A percentile compares a stretch with the other conserved stretches of the same genome.
phyloP scores from a whole-genome alignment of 352 stramenopile species.

The Phytophthora foliorum region DNA sequence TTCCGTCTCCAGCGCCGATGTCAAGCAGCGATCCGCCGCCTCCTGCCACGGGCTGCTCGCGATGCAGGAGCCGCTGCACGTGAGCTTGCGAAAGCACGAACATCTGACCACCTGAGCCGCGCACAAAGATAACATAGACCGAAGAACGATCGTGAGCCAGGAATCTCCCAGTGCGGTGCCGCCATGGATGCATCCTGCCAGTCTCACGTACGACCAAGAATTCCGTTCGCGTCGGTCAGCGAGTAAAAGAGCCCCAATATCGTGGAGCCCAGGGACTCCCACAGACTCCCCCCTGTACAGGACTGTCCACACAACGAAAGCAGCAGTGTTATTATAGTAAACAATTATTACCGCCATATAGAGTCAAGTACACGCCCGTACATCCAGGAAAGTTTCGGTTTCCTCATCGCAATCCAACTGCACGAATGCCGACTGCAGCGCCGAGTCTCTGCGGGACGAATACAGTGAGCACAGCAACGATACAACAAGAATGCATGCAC shows the following conservation, averaged over 20 bases:
- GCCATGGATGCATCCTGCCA: background rate
- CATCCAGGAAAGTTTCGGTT: constrained; percentile 77
- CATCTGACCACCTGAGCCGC: constrained; percentile 80
- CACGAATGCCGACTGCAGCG: constrained; percentile 71
- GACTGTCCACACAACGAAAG: constrained; percentile 53
- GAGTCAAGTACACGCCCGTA: constrained; percentile 23
- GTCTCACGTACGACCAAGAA: constrained; percentile 74
- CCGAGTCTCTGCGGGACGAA: constrained; percentile 53
- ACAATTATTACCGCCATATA: background rate
- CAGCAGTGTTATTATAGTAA: no score
- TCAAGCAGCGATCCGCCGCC: constrained; percentile 68
- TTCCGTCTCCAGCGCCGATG: constrained; percentile 86
- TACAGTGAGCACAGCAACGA: constrained; percentile 10
- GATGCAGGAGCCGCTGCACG: constrained; percentile 70
- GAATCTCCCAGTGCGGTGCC: constrained; percentile 23
- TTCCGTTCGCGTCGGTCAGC: constrained; percentile 85
- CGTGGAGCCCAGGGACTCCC: constrained; percentile 70
- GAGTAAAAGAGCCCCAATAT: constrained; percentile 86
- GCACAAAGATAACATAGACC: constrained; percentile 8
- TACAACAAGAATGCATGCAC: background rate
- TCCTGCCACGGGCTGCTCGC: constrained; percentile 45
- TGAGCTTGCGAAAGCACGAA: constrained; percentile 85
- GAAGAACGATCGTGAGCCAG: constrained; percentile 22
- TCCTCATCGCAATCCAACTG: constrained; percentile 81
- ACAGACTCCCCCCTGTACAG: constrained; percentile 77